Conservation (phyloP, 1,284 basidiomycete genomes). For the Trametes pubescens region DNA sequence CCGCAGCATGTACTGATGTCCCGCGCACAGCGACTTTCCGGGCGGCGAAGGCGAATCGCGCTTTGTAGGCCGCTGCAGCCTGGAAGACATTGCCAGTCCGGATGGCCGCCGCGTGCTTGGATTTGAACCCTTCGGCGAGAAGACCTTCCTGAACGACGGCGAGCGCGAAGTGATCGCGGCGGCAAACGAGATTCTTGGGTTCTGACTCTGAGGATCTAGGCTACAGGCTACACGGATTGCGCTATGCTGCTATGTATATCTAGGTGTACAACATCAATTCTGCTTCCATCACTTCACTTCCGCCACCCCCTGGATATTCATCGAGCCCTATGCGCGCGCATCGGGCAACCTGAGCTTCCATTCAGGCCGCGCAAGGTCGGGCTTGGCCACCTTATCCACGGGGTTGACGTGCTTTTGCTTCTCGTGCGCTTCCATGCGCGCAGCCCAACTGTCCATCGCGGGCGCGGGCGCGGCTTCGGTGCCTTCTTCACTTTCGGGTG, state of each 20-base stretch:
- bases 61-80: constrained; percentile 58
- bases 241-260: constrained; percentile 6
- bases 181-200: constrained; percentile 38
- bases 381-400: constrained; percentile 64
- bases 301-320: background rate
- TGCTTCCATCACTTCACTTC: constrained; percentile 4
- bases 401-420: constrained; percentile 60
- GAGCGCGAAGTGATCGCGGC: constrained; percentile 34
- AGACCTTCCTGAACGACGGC: constrained; percentile 29
- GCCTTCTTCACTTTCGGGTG: constrained; percentile 36
- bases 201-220: constrained; percentile 18
- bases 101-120: constrained; percentile 47
- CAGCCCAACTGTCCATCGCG: constrained; percentile 59
- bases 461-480: constrained; percentile 44
- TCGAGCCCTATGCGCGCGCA: constrained; percentile 9
- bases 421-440: constrained; percentile 67
- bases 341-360: constrained; percentile 59
- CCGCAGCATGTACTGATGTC: background rate
- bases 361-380: constrained; percentile 55
- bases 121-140: constrained; percentile 44
- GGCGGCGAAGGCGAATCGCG: constrained; percentile 73
- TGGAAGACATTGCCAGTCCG: constrained; percentile 50
- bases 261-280: constrained; percentile 24
- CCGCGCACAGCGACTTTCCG: constrained; percentile 68
- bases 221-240: constrained; percentile 5